Conservation (phyloP, 106 monocot genomes). For the Ottelia alismoides region DNA sequence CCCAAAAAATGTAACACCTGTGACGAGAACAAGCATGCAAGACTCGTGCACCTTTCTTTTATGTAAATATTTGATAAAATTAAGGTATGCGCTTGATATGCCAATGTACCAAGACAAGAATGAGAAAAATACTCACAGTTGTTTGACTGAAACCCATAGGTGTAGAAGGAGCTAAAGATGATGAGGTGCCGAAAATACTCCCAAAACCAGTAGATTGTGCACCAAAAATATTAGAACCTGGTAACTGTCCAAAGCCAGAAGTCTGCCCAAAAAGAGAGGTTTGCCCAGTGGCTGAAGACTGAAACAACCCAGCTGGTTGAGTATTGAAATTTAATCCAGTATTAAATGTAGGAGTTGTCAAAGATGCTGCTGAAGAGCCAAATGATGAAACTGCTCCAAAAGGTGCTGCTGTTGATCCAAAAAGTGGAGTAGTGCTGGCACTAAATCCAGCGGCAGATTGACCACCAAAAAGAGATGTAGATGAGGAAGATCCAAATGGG, state of each 20-base stretch:
- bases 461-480: conserved; percentile 37
- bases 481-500: conserved; percentile 57
- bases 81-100: too few relatives aligned
- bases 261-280: conserved; percentile 55
- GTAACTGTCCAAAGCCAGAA: conserved; percentile 1
- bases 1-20: too few relatives aligned
- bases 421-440: conserved; percentile 36
- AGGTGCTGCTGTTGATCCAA: conserved; percentile 39
- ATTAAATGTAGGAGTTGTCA: conserved; percentile 57
- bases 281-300: conserved; percentile 51
- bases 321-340: conserved; percentile 51
- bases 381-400: conserved; percentile 31
- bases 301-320: conserved; percentile 73
- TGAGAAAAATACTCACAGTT: conserved; percentile 65
- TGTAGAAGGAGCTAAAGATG: conserved; percentile 36
- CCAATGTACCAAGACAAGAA: too few relatives aligned
- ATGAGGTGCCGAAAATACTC: conserved; percentile 61
- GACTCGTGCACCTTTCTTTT: too few relatives aligned
- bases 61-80: too few relatives aligned
- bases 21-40: too few relatives aligned
- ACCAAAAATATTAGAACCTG: conserved; percentile 46
- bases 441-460: conserved; percentile 25
- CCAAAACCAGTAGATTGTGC: conserved; percentile 70
- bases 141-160: conserved; percentile 51
- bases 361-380: conserved; percentile 31